Base-by-base conservation (phyloP, 192 early-diverging fungal species). In the Tieghemiomyces parasiticus region DNA sequence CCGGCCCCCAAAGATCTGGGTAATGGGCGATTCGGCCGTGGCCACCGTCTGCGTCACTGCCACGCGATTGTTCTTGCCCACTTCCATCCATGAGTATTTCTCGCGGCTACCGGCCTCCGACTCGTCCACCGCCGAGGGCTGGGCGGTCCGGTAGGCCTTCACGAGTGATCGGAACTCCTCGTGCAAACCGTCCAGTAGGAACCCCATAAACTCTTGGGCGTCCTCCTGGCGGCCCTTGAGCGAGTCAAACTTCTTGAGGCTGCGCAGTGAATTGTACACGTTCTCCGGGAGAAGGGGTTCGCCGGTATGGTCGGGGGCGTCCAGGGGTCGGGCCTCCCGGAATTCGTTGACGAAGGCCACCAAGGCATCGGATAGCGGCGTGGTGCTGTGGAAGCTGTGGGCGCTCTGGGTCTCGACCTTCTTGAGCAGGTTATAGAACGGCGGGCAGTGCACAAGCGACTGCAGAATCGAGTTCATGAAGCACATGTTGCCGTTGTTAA, bases 391-490 rank as follows among this genome's bases (percentile, higher is more conserved):
- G 58, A 92, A 84, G 48, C 71, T 85, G 55, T 86, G 83, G 19
- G 74, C 75, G 2, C 85, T 77, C 58, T 83, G 71, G 45, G 72
- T 66, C 30, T 76, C 73, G 38, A 94, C 78, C 51, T 68, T 69
- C 62, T 71, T 75, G 58, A 96, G 74, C 49, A 93, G 71, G 65
- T 91, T 91, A 76, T 86, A 93, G 63, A 99, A 93, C 25, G 91
- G 95, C 42, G 83, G 74, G 64, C 89, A 94, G 68, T 97, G 88
- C 16, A 92, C 62, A 35, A 99, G 77, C 4, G 95, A 88, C 75
- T 99, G 97, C 35, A 99, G 65, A 55, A 95, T 88, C 42, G 87
- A 89, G 67, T 97, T 99, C 87, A 97, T 90, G 66, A 93, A 99
- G 72, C 96, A 99, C 76, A 87, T 94, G 71, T 99, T 99, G 32